Evolutionary conservation across 805 yeast genomes (phyloP).

Genomic region (Hanseniaspora singularis): DNA sequence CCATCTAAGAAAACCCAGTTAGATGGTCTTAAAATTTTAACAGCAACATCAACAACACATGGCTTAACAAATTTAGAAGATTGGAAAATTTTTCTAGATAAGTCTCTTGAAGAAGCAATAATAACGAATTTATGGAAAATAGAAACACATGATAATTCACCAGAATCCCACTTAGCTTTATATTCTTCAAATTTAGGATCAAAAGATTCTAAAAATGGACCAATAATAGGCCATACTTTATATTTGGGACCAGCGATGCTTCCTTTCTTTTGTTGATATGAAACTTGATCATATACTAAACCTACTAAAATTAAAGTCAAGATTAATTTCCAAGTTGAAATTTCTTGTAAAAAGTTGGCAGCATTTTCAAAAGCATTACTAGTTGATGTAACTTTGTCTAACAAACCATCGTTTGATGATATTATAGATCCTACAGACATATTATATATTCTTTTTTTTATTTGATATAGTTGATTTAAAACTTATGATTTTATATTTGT

Average conservation of each 20-base stretch:
- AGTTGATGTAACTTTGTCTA: background rate
- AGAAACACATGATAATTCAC: slow-evolving; percentile 90
- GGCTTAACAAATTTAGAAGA: slow-evolving; percentile 87
- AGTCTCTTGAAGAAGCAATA: slow-evolving; percentile 77
- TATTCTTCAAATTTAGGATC: slow-evolving; percentile 95
- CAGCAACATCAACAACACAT: slow-evolving; percentile 95
- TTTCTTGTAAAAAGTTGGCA: slow-evolving; percentile 19
- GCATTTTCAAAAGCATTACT: slow-evolving; percentile 8
- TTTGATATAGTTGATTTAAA: too few relatives aligned
- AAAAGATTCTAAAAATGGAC: slow-evolving; percentile 86
- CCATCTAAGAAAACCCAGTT: slow-evolving; percentile 98
- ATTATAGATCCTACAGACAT: slow-evolving; percentile 14
- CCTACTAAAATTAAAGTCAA: slow-evolving; percentile 37
- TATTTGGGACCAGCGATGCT: slow-evolving; percentile 77
- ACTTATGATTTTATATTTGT: too few relatives aligned
- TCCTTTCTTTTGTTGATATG: slow-evolving; percentile 72
- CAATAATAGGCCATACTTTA: slow-evolving; percentile 90
- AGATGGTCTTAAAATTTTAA: slow-evolving; percentile 82
- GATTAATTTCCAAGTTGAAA: slow-evolving; percentile 46
- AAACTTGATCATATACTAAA: slow-evolving; percentile 60
- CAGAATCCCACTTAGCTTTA: slow-evolving; percentile 85
- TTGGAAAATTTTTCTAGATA: slow-evolving; percentile 74
- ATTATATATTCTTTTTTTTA: too few relatives aligned
- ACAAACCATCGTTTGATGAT: slow-evolving; percentile 3
- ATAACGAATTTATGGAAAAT: slow-evolving; percentile 97